Conservation (phyloP, 1,284 basidiomycete genomes). For the Sphaerobolus stellatus region DNA sequence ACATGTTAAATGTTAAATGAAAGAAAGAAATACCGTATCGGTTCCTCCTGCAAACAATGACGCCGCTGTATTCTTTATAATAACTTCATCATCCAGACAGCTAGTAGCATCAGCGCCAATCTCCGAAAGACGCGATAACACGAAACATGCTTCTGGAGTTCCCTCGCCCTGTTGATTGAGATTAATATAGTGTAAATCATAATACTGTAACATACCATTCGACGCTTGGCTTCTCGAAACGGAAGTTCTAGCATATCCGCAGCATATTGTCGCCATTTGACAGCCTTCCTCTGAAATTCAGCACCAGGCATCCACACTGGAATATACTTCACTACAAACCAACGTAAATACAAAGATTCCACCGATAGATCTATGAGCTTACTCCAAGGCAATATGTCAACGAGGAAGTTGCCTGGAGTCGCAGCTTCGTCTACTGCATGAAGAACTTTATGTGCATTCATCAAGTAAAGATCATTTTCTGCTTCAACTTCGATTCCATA, state of each 20-base stretch:
- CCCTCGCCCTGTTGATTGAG: no score
- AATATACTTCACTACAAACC: slow-evolving; percentile 35
- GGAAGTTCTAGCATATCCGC: no score
- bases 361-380: not conserved
- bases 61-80: slow-evolving; percentile 39
- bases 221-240: no score
- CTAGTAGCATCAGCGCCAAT: not conserved
- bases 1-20: not conserved
- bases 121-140: no score
- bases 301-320: slow-evolving; percentile 53
- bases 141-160: no score
- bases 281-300: slow-evolving; percentile 46
- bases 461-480: slow-evolving; percentile 26
- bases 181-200: no score
- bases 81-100: slow-evolving; percentile 28
- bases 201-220: no score
- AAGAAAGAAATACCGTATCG: slow-evolving; percentile 18
- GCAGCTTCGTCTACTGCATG: slow-evolving; percentile 22
- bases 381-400: slow-evolving; percentile 30
- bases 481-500: slow-evolving; percentile 7
- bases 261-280: no score
- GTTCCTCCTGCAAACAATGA: slow-evolving; percentile 35
- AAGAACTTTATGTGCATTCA: slow-evolving; percentile 27
- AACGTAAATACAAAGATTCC: not conserved
- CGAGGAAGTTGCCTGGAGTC: slow-evolving; percentile 31